These are phyloP conservation scores for Thamnidium elegans DNA, from an alignment of 192 early-diverging fungal genomes.

Conservation along the genomic window DNA sequence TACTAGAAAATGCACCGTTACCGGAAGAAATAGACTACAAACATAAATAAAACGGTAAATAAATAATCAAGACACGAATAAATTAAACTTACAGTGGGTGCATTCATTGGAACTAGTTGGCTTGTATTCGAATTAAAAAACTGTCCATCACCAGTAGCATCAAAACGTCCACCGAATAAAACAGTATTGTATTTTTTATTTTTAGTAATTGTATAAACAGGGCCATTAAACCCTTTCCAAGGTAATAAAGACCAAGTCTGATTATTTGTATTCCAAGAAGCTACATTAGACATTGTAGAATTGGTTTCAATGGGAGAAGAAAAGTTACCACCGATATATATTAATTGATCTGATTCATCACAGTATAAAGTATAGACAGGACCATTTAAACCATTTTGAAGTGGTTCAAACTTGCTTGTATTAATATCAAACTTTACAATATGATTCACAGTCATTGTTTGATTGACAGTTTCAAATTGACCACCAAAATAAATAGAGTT, in stretches of 20 bases:
- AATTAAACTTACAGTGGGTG: conserved; percentile 31
- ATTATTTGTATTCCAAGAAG: conserved; percentile 21
- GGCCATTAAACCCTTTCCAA: conserved; percentile 68
- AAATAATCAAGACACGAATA: not conserved
- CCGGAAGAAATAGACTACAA: conserved; percentile 42
- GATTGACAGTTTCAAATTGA: conserved; percentile 21
- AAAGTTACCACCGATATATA: conserved; percentile 36
- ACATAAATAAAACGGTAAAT: not conserved
- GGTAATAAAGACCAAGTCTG: conserved; percentile 52
- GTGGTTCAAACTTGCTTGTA: conserved; percentile 3
- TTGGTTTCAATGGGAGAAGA: conserved; percentile 14
- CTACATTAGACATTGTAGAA: conserved; percentile 18
- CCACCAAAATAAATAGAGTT: conserved; percentile 31
- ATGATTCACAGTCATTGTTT: not conserved
- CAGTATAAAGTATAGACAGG: conserved; percentile 31
- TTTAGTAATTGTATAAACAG: conserved; percentile 58
- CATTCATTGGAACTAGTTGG: conserved; percentile 47
- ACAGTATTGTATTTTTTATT: conserved; percentile 45
- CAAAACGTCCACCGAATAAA: conserved; percentile 71
- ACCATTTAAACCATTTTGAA: conserved; percentile 32
- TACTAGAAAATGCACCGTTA: conserved; percentile 43
- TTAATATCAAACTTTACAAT: conserved; percentile 23
- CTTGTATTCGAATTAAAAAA: conserved; percentile 41
- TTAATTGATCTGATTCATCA: conserved; percentile 19
- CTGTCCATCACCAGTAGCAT: conserved; percentile 61